Evolutionary conservation across 2,329 filamentous ascomycete genomes (phyloP).

Genomic region (Apiospora arundinis): DNA sequence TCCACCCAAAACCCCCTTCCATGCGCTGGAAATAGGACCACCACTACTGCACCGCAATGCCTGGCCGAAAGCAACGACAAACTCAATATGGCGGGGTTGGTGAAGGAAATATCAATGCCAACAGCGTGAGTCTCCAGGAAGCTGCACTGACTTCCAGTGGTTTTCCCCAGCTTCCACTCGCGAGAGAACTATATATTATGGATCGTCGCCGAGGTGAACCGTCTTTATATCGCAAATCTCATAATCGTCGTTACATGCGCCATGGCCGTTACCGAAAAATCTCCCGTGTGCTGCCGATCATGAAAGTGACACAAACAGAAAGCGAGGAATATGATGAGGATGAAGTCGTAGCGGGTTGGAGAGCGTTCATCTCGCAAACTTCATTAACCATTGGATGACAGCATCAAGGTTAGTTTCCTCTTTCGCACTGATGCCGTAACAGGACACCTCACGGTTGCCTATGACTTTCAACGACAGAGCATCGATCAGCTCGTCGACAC

Average conservation of each 20-base stretch:
- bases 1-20: not conserved
- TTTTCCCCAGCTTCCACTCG: conserved; percentile 6
- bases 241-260: conserved; percentile 20
- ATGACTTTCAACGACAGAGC: conserved; percentile 88
- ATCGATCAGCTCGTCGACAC: conserved; percentile 95
- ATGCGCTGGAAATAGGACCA: not conserved
- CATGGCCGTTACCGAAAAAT: conserved; percentile 12
- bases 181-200: conserved; percentile 19
- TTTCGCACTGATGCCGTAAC: conserved; percentile 98
- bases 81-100: conserved; percentile 19
- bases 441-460: conserved; percentile 91
- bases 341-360: conserved; percentile 4
- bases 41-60: conserved; percentile 13
- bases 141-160: conserved; percentile 11
- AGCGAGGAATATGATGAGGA: conserved; percentile 11
- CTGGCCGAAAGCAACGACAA: conserved; percentile 14
- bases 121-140: conserved; percentile 8
- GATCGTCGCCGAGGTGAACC: conserved; percentile 21
- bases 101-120: conserved; percentile 18
- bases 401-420: conserved; percentile 98
- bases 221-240: conserved; percentile 21
- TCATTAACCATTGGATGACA: conserved; percentile 95
- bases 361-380: conserved; percentile 72
- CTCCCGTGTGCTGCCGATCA: conserved; percentile 9
- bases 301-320: conserved; percentile 9